Conservation (phyloP, 495 filamentous ascomycete genomes). For the Annulohypoxylon moriforme region DNA sequence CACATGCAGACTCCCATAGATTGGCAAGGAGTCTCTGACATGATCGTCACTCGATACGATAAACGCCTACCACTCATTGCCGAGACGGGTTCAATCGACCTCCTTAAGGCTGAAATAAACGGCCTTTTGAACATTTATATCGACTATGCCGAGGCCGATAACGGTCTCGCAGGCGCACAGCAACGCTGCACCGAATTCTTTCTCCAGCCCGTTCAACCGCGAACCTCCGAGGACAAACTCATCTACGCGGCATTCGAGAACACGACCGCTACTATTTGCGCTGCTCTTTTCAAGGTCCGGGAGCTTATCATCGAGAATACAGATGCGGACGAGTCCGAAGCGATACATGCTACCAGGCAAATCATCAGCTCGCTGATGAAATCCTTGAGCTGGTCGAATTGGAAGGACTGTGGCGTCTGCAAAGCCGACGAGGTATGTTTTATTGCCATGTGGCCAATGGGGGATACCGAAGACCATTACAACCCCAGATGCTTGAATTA, state of each 20-base stretch:
- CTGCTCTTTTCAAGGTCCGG: slow-evolving; percentile 57
- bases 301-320: slow-evolving; percentile 35
- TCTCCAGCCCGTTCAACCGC: slow-evolving; percentile 43
- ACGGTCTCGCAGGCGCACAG: slow-evolving; percentile 47
- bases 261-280: slow-evolving; percentile 64
- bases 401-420: slow-evolving; percentile 70
- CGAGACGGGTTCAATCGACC: slow-evolving; percentile 46
- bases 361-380: slow-evolving; percentile 56
- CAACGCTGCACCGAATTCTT: slow-evolving; percentile 65
- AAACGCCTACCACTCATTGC: slow-evolving; percentile 63
- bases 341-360: slow-evolving; percentile 8
- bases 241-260: slow-evolving; percentile 57
- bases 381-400: slow-evolving; percentile 69
- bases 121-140: slow-evolving; percentile 62
- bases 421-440: slow-evolving; percentile 69
- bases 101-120: slow-evolving; percentile 60
- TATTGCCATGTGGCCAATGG: slow-evolving; percentile 74
- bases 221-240: slow-evolving; percentile 51
- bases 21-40: slow-evolving; percentile 72
- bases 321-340: slow-evolving; percentile 14
- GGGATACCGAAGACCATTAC: slow-evolving; percentile 63
- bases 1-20: slow-evolving; percentile 47
- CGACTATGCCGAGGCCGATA: slow-evolving; percentile 53
- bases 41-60: slow-evolving; percentile 69
- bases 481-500: slow-evolving; percentile 60